Evolutionary conservation across 2,329 filamentous ascomycete genomes (phyloP).

Genomic region (Neonectria faginata): DNA sequence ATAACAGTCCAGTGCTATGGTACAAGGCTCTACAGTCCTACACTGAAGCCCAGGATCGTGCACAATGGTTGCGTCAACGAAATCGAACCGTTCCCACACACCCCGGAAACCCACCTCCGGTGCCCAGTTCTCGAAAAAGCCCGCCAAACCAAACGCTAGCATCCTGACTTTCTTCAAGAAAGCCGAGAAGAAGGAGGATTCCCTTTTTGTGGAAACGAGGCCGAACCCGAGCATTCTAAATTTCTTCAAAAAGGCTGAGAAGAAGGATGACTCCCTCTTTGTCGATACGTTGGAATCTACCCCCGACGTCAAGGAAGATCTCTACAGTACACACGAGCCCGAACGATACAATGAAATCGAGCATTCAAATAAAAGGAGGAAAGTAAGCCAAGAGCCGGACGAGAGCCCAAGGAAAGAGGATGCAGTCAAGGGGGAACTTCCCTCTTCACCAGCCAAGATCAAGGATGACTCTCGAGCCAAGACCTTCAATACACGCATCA

Average conservation of each 20-base stretch:
- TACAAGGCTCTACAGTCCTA: background rate
- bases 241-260: constrained; percentile 79
- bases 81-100: constrained; percentile 48
- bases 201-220: constrained; percentile 63
- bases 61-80: constrained; percentile 52
- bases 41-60: constrained; percentile 1
- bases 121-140: constrained; percentile 48
- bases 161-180: constrained; percentile 84
- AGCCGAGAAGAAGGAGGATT: constrained; percentile 67
- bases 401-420: constrained; percentile 9
- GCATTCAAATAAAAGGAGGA: constrained; percentile 47
- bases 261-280: constrained; percentile 70
- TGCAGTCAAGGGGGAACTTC: constrained; percentile 39
- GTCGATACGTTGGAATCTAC: constrained; percentile 41
- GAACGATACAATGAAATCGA: constrained; percentile 51
- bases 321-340: constrained; percentile 45
- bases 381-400: constrained; percentile 42
- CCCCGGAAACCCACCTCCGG: constrained; percentile 47
- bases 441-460: constrained; percentile 50
- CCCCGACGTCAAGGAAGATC: constrained; percentile 42
- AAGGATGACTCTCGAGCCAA: constrained; percentile 30
- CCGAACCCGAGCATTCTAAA: constrained; percentile 75
- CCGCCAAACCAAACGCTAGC: constrained; percentile 67
- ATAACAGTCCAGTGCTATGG: background rate
- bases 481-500: constrained; percentile 42